Percentiles rank a stretch among this genome's conserved stretches.
phyloP scores from a whole-genome alignment of 768 basidiomycete genomes.

The Leccinum variicolor region DNA sequence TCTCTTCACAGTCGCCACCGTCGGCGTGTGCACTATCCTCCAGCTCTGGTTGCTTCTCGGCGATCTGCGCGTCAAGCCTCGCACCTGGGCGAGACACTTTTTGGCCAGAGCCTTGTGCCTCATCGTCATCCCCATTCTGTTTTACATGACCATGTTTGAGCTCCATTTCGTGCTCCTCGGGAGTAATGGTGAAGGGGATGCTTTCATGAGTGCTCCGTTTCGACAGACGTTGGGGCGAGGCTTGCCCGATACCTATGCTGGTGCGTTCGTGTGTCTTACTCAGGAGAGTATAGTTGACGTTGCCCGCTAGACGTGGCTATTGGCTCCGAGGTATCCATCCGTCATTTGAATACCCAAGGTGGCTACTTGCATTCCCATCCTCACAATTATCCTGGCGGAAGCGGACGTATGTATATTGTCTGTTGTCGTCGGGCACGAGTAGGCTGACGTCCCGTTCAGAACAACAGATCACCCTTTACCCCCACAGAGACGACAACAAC shows the following conservation, averaged over 20 bases:
- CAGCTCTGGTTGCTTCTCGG: constrained; percentile 92
- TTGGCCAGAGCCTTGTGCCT: constrained; percentile 85
- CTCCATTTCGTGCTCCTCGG: constrained; percentile 89
- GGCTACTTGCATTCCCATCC: constrained; percentile 97
- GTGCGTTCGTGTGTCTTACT: constrained; percentile 41
- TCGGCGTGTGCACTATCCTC: constrained; percentile 78
- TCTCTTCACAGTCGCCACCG: constrained; percentile 93
- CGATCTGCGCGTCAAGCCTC: constrained; percentile 74
- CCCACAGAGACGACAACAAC: constrained; percentile 97
- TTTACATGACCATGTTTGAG: constrained; percentile 97
- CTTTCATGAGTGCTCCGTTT: constrained; percentile 99
- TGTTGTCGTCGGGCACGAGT: not conserved
- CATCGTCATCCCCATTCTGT: constrained; percentile 76
- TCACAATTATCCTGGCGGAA: constrained; percentile 87
- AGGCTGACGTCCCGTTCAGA: constrained; percentile 45
- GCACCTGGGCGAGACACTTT: constrained; percentile 81
- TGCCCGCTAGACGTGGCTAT: constrained; percentile 65
- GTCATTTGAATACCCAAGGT: constrained; percentile 95
- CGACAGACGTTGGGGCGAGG: constrained; percentile 88
- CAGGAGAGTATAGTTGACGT: not conserved
- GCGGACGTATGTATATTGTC: constrained; percentile 62
- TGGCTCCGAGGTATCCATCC: constrained; percentile 78
- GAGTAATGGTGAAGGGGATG: constrained; percentile 94
- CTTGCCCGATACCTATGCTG: constrained; percentile 92
- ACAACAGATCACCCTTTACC: constrained; percentile 99